Evolutionary conservation across 2,329 filamentous ascomycete genomes (phyloP), one percentile per base, ranked within the genome.

Genomic region (Beauveria caledonica): DNA sequence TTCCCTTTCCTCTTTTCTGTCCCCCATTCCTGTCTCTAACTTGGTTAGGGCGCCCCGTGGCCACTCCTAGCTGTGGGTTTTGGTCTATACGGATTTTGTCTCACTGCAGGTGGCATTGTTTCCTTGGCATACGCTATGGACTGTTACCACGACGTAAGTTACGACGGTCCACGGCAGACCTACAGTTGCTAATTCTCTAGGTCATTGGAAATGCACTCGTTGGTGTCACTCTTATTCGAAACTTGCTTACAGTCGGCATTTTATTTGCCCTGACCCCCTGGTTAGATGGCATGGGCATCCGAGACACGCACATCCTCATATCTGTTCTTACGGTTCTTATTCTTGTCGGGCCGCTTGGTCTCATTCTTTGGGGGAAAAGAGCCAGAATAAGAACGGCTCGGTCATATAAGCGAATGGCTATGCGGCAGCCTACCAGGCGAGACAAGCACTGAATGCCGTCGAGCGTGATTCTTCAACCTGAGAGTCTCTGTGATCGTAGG

Each of bases 41-140:
- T 23, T 42, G 1, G 39, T 17, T n/a, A 69, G 73, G 70, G 71
- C 1, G 68, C 71, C 64, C 72, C 74, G n/a, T 76, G 74, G 74
- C 72, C 74, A 7, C 66, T 69, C 11, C 69, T 74, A 0, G 73
- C 69, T 8, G 62, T 75, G 0, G 73, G 69, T 0, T 71, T 70
- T 3, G 72, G 67, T 1, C 52, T 75, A 0, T 76, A 75, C 36
- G 72, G 69, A 0, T 74, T 74, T 46, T 73, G 73, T 0, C 65
- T 76, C 0, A 72, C 72, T 3, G 67, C 70, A 39, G 71, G 71
- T 23, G 67, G 69, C 46, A 70, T 75, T 25, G 68, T 70, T 11
- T 65, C 67, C 8, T 64, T 74, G n/a, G 70, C 72, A 0, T 66
- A 73, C 23, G 64, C 71, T 1, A 72, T 72, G 54, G 72, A 74